Percentiles rank a stretch among this genome's conserved stretches.
Evolutionary conservation across 2,329 filamentous ascomycete species (phyloP).

Genomic region (Colletotrichum navitas): DNA sequence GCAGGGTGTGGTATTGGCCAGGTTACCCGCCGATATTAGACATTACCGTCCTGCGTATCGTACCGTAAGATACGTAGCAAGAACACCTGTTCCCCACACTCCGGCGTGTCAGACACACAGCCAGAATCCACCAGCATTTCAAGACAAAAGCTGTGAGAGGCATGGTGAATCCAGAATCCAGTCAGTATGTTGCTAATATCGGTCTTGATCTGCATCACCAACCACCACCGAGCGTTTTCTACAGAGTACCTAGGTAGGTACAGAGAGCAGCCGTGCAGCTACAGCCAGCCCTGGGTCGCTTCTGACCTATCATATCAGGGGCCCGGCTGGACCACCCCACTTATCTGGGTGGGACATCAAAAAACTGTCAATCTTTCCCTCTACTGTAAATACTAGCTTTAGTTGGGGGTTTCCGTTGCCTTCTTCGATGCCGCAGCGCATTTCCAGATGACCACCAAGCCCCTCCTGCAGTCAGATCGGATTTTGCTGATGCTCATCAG

Average conservation of each 20-base stretch:
- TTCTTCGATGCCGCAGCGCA: slow-evolving; percentile 38
- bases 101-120: not conserved
- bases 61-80: not conserved
- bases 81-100: not conserved
- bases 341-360: not conserved
- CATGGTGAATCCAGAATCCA: not conserved
- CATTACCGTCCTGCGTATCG: not conserved
- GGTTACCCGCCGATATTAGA: not conserved
- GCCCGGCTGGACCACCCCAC: not conserved
- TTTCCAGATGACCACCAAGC: slow-evolving; percentile 28
- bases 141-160: not conserved
- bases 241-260: not conserved
- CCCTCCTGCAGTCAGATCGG: slow-evolving; percentile 28
- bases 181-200: not conserved
- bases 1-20: not conserved
- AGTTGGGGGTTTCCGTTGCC: slow-evolving; percentile 17
- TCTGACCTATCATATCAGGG: not conserved
- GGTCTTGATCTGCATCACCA: slow-evolving; percentile 1
- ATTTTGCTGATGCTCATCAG: slow-evolving; percentile 31
- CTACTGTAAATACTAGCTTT: slow-evolving; percentile 20
- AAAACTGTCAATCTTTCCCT: slow-evolving; percentile 14
- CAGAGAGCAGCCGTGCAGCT: not conserved
- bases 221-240: not conserved
- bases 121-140: not conserved
- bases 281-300: not conserved